These are phyloP conservation scores for Castanea crenata DNA, from an alignment of 306 rosid genomes.

Conservation along the genomic window DNA sequence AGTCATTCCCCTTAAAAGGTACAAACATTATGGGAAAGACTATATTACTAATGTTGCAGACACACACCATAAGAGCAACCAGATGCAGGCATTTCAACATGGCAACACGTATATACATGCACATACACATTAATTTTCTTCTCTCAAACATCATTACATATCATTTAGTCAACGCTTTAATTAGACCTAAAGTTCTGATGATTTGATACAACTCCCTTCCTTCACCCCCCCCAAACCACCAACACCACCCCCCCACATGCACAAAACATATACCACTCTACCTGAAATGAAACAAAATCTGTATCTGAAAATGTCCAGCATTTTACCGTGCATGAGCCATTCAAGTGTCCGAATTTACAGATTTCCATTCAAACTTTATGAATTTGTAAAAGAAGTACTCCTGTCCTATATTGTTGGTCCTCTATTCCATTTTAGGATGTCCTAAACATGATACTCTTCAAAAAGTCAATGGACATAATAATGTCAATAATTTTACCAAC, in stretches of 20 bases:
- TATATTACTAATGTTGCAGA: conserved; percentile 1
- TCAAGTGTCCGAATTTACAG: not conserved
- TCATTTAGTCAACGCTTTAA: not conserved
- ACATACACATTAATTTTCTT: not conserved
- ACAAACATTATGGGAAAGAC: conserved; percentile 4
- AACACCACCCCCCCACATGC: too few relatives aligned
- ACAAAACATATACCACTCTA: not conserved
- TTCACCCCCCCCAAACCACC: not conserved
- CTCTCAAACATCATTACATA: not conserved
- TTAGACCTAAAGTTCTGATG: not conserved
- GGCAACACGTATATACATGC: not conserved
- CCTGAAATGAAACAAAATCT: too few relatives aligned
- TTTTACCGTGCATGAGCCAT: not conserved
- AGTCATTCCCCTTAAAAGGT: not conserved
- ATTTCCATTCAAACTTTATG: not conserved
- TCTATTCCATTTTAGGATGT: too few relatives aligned
- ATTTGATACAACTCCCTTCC: not conserved
- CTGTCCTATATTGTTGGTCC: not conserved
- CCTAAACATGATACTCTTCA: too few relatives aligned
- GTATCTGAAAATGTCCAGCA: too few relatives aligned
- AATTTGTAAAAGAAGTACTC: not conserved
- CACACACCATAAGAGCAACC: not conserved
- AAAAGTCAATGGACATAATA: too few relatives aligned
- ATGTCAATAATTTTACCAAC: too few relatives aligned
- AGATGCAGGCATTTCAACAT: not conserved